Percentiles rank a stretch among this genome's conserved stretches.
Evolutionary conservation across 345 rosid species (phyloP).

Genomic region (Eucalyptus guilfoylei): DNA sequence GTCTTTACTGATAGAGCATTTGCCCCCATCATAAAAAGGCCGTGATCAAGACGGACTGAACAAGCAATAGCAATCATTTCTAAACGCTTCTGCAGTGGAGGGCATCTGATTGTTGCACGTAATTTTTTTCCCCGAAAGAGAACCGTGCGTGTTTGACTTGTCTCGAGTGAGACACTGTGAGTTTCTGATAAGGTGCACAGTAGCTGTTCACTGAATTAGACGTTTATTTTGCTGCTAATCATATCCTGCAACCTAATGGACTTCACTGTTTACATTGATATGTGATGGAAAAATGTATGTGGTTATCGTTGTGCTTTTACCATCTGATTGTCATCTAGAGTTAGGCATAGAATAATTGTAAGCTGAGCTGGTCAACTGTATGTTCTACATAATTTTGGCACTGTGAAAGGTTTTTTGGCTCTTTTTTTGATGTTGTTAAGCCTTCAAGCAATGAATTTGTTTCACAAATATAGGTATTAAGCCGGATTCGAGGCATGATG

Average conservation of each 20-base stretch:
- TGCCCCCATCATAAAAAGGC: background rate
- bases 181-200: background rate
- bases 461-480: conserved; percentile 33
- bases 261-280: background rate
- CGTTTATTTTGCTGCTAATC: background rate
- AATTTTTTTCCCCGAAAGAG: background rate
- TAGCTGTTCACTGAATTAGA: background rate
- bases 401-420: background rate
- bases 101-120: background rate
- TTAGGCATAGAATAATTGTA: background rate
- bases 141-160: background rate
- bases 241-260: background rate
- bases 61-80: background rate
- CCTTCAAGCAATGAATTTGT: background rate
- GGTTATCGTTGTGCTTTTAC: background rate
- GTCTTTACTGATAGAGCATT: background rate
- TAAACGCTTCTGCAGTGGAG: background rate
- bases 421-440: background rate
- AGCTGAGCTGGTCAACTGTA: background rate
- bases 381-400: background rate
- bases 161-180: background rate
- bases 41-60: background rate
- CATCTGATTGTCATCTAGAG: background rate
- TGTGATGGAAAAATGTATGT: background rate
- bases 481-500: conserved; percentile 47